A percentile compares a stretch with the other conserved stretches of the same genome.
phyloP scores from a whole-genome alignment of 176 grass and related monocot genomes.

The Avena eriantha region DNA sequence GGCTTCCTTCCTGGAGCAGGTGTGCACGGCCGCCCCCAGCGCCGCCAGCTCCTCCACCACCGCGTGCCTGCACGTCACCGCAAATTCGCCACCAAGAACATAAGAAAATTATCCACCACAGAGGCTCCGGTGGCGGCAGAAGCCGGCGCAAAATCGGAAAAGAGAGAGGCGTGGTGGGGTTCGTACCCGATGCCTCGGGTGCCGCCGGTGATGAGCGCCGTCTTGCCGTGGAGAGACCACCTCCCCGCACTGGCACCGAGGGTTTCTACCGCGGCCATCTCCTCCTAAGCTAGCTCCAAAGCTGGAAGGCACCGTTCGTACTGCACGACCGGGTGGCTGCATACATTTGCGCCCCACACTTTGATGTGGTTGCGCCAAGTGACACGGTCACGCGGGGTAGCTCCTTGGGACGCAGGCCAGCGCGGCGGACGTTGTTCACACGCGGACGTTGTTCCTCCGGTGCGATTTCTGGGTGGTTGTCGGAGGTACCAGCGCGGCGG shows the following conservation, averaged over 20 bases:
- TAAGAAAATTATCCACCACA: not conserved
- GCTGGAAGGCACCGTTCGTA: not conserved
- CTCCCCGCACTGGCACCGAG: not conserved
- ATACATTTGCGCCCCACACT: not conserved
- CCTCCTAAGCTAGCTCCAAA: not conserved
- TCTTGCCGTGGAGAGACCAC: conserved; percentile 6
- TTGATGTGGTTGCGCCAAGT: not conserved
- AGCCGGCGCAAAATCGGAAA: not conserved
- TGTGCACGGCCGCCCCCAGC: conserved; percentile 25
- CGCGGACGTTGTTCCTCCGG: too few relatives aligned
- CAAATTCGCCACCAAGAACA: not conserved
- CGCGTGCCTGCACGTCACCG: not conserved
- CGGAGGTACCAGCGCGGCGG: too few relatives aligned
- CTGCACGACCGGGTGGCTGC: not conserved
- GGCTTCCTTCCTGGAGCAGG: conserved; percentile 9
- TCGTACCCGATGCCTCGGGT: conserved; percentile 26
- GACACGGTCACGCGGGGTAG: not conserved
- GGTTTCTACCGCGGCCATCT: not conserved
- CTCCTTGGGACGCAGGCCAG: not conserved
- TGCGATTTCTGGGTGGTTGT: too few relatives aligned
- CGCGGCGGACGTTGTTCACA: not conserved
- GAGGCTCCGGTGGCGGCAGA: not conserved
- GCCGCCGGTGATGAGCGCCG: conserved; percentile 26
- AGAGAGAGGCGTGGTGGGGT: not conserved
- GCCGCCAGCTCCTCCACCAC: conserved; percentile 23